phyloP scores from a whole-genome alignment of 495 filamentous ascomycete genomes.

The Lichina pygmaea region DNA sequence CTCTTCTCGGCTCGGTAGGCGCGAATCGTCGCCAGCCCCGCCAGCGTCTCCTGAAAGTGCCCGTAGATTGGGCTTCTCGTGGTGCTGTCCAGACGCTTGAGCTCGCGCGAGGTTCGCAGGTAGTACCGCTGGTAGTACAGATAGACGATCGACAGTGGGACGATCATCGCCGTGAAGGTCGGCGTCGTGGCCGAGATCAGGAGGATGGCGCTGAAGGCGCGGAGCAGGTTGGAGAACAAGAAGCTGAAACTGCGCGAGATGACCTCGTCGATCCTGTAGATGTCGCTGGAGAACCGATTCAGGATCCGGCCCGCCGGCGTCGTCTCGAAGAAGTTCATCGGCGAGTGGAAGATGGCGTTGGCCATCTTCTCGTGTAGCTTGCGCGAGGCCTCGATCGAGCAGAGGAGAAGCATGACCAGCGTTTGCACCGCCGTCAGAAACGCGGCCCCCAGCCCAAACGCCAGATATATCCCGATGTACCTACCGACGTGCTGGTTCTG shows the following conservation, averaged over 20 bases:
- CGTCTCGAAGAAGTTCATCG: constrained; percentile 98
- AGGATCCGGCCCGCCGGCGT: constrained; percentile 93
- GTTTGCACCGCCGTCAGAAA: constrained; percentile 74
- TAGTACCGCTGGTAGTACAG: constrained; percentile 94
- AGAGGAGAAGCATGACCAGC: constrained; percentile 94
- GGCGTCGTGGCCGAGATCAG: constrained; percentile 69
- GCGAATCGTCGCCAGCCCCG: constrained; percentile 88
- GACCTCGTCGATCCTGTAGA: constrained; percentile 89
- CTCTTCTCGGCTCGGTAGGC: constrained; percentile 73
- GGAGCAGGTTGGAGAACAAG: constrained; percentile 29
- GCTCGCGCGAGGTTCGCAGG: constrained; percentile 76
- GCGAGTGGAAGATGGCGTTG: constrained; percentile 86
- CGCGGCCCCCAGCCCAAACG: constrained; percentile 74
- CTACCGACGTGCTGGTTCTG: constrained; percentile 53
- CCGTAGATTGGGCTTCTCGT: constrained; percentile 90
- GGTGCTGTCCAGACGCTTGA: constrained; percentile 88
- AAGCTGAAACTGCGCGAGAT: constrained; percentile 37
- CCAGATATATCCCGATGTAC: constrained; percentile 86
- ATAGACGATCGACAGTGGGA: constrained; percentile 64
- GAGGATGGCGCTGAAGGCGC: constrained; percentile 60
- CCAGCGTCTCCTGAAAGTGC: constrained; percentile 94
- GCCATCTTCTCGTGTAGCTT: constrained; percentile 98
- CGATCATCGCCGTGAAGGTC: constrained; percentile 47
- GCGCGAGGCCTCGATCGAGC: constrained; percentile 89
- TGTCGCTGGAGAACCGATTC: constrained; percentile 92